phyloP scores from a whole-genome alignment of 305 asterid species.

The Salvia sclarea region DNA sequence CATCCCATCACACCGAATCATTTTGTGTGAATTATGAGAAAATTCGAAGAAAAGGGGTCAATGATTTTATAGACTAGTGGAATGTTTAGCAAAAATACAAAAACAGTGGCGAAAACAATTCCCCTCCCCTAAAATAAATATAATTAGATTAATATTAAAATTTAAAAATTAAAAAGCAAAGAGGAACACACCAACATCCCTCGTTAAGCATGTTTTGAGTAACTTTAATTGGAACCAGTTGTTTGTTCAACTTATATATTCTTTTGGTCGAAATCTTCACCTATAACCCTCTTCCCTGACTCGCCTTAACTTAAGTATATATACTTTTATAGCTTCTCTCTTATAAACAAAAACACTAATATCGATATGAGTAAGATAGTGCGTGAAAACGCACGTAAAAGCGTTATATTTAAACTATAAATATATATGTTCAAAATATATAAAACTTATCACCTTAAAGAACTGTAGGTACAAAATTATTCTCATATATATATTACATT shows the following conservation, averaged over 20 bases:
- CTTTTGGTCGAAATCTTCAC: constrained; percentile 1
- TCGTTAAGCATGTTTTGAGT: not conserved
- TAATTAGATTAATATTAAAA: too few species aligned
- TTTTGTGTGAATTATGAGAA: not conserved
- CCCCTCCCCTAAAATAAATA: too few species aligned
- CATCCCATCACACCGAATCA: constrained; percentile 29
- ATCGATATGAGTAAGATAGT: too few species aligned
- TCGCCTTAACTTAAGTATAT: too few species aligned
- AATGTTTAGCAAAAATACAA: not conserved
- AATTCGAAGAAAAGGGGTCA: constrained; percentile 23
- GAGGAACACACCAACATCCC: not conserved
- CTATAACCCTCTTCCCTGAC: not conserved
- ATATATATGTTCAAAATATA: too few species aligned
- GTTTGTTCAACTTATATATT: constrained; percentile 2
- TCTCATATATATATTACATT: too few species aligned
- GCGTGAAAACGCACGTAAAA: too few species aligned
- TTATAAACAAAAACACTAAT: too few species aligned
- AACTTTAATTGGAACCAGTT: not conserved
- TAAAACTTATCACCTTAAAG: too few species aligned
- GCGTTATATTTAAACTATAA: too few species aligned
- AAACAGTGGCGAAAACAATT: not conserved
- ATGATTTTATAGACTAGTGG: not conserved
- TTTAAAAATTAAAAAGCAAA: not conserved
- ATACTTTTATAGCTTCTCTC: constrained; percentile 1
- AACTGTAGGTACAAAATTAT: too few species aligned